A percentile compares a stretch with the other conserved stretches of the same genome.
These are phyloP conservation scores for Coniosporium apollinis DNA, from an alignment of 495 filamentous ascomycete genomes.

Conservation along the genomic window DNA sequence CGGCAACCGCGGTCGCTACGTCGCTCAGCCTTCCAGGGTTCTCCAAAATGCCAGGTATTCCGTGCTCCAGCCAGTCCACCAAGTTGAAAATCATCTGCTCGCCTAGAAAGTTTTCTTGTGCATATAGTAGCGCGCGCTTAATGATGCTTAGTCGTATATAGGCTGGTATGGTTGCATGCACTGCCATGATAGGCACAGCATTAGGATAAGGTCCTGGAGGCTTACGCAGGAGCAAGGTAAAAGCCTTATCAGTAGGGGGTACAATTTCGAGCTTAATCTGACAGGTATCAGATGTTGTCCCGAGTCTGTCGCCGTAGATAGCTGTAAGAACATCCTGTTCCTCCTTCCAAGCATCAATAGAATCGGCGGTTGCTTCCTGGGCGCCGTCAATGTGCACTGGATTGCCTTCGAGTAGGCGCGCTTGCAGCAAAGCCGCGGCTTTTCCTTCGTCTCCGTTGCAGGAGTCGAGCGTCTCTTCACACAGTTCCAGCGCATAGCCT, in stretches of 20 bases:
- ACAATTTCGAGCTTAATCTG: conserved; percentile 39
- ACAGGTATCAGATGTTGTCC: conserved; percentile 40
- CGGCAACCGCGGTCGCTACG: conserved; percentile 31
- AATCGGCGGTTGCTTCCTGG: conserved; percentile 6
- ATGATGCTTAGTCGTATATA: conserved; percentile 86
- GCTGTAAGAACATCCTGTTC: conserved; percentile 66
- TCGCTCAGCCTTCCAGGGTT: conserved; percentile 69
- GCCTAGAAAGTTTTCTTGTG: conserved; percentile 49
- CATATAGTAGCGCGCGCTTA: conserved; percentile 54
- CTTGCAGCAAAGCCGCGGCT: conserved; percentile 64
- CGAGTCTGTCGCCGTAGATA: conserved; percentile 56
- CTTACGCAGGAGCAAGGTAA: conserved; percentile 34
- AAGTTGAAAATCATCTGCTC: conserved; percentile 81
- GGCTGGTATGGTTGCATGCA: conserved; percentile 58
- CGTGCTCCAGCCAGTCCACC: conserved; percentile 73
- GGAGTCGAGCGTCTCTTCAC: conserved; percentile 51
- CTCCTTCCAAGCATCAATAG: conserved; percentile 54
- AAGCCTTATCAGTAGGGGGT: conserved; percentile 11
- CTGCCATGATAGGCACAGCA: conserved; percentile 54
- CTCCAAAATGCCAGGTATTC: conserved; percentile 59
- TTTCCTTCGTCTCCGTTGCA: conserved; percentile 54
- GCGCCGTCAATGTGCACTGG: too few species aligned
- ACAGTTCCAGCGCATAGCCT: conserved; percentile 75
- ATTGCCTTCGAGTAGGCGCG: conserved; percentile 38
- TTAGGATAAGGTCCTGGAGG: conserved; percentile 50